A percentile compares a stretch with the other conserved stretches of the same genome.
Conservation (phyloP, 148 eudicot genomes). For the Silene conica region DNA sequence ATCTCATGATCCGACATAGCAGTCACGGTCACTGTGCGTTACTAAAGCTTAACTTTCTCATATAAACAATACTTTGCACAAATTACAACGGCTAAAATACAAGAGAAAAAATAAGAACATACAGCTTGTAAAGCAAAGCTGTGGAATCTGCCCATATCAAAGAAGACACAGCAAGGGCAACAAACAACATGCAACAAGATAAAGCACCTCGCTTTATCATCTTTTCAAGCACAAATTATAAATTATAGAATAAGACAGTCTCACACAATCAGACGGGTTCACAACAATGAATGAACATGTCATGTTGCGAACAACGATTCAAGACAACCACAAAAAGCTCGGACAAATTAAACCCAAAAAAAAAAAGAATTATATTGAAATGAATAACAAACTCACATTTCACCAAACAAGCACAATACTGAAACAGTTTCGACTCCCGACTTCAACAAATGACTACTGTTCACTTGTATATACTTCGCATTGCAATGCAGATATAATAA, state of each 20-base stretch:
- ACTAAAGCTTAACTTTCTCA: too few species aligned
- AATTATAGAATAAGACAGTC: too few species aligned
- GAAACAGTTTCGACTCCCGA: slow-evolving; percentile 13
- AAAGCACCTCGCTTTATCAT: too few species aligned
- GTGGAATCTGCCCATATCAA: neutral
- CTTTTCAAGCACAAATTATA: too few species aligned
- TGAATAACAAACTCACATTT: slow-evolving; percentile 13
- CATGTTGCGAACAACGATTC: neutral
- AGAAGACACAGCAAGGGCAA: neutral
- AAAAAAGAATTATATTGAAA: slow-evolving; percentile 3
- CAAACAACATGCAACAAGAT: neutral
- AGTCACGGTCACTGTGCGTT: too few species aligned
- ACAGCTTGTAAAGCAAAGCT: neutral
- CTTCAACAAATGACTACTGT: slow-evolving; percentile 40
- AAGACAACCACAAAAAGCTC: neutral
- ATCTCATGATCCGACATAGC: too few species aligned
- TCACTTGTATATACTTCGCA: slow-evolving; percentile 29
- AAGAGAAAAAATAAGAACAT: neutral
- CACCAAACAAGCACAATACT: slow-evolving; percentile 28
- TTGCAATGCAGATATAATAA: slow-evolving; percentile 22
- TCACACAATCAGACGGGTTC: too few species aligned
- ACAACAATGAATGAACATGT: neutral
- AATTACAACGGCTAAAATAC: too few species aligned
- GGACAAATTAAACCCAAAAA: neutral
- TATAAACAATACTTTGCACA: too few species aligned